phyloP scores from a whole-genome alignment of 352 stramenopile genomes.

The Saprolegnia diclina region DNA sequence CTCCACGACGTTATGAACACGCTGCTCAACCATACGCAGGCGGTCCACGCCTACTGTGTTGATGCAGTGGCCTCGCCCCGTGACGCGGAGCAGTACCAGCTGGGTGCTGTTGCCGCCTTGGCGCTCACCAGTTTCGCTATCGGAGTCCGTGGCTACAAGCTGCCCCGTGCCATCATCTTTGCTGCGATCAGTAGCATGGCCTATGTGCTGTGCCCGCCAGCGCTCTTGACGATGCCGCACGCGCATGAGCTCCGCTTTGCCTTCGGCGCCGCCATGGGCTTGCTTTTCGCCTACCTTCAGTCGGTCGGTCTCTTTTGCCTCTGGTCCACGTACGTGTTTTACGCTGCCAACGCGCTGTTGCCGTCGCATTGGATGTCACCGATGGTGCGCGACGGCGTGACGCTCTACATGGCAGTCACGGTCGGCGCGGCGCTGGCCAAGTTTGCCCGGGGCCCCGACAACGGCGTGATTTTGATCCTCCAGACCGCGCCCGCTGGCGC shows the following conservation, averaged over 20 bases:
- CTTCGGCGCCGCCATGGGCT: not conserved
- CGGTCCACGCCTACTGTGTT: not conserved
- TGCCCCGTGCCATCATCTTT: not conserved
- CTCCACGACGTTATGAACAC: conserved; percentile 10
- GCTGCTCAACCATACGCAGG: not conserved
- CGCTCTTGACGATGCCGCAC: not conserved
- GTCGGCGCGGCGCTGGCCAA: not conserved
- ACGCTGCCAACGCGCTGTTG: not conserved
- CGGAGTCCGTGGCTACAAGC: conserved; percentile 4
- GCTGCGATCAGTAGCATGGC: not conserved
- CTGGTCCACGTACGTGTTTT: not conserved
- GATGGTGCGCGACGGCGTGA: not conserved
- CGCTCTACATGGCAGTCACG: not conserved
- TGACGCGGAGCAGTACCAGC: not conserved
- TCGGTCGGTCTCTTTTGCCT: not conserved
- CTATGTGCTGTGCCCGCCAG: not conserved
- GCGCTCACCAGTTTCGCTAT: not conserved
- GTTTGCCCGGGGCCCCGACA: conserved; percentile 3
- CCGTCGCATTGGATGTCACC: not conserved
- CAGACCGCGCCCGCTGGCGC: not conserved
- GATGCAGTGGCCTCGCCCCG: not conserved
- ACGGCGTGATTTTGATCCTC: conserved; percentile 2
- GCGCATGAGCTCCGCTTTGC: not conserved
- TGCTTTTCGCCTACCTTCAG: conserved; percentile 3
- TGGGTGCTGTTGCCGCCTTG: not conserved